A percentile compares a stretch with the other conserved stretches of the same genome.
phyloP scores from a whole-genome alignment of 176 grass and related monocot genomes.

The Oryza coarctata region DNA sequence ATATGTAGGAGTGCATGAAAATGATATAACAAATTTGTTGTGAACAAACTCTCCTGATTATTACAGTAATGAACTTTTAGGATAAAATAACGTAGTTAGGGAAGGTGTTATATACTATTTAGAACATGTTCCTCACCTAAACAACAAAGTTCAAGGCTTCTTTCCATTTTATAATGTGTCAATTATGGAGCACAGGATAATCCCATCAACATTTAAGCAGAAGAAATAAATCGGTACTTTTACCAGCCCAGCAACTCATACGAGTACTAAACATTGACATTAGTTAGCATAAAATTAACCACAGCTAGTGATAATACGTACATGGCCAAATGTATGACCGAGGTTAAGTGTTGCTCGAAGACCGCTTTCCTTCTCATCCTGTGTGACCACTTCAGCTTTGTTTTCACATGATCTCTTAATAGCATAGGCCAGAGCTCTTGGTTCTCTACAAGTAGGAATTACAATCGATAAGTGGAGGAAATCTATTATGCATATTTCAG shows the following conservation, averaged over 20 bases:
- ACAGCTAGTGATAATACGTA: constrained; percentile 37
- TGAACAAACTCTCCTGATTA: background rate
- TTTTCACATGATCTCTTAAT: constrained; percentile 98
- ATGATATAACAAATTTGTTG: background rate
- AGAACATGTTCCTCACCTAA: background rate
- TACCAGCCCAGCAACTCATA: background rate
- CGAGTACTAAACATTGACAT: background rate
- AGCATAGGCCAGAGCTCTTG: constrained; percentile 76
- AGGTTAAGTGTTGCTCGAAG: constrained; percentile 91
- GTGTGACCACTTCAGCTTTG: constrained; percentile 95
- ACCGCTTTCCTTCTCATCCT: constrained; percentile 95
- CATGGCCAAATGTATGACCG: constrained; percentile 99
- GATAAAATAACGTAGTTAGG: background rate
- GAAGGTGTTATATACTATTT: background rate
- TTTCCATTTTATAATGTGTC: background rate
- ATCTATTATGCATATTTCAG: background rate
- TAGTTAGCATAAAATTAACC: background rate
- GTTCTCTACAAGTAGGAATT: constrained; percentile 56
- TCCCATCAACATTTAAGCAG: background rate
- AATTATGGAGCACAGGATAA: background rate
- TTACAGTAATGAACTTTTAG: background rate
- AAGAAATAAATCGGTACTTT: background rate
- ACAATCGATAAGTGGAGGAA: background rate
- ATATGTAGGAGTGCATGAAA: background rate
- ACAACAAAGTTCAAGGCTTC: background rate